Base-by-base conservation (phyloP, 202 grass and related monocot species). In the Miscanthus sacchariflorus region DNA sequence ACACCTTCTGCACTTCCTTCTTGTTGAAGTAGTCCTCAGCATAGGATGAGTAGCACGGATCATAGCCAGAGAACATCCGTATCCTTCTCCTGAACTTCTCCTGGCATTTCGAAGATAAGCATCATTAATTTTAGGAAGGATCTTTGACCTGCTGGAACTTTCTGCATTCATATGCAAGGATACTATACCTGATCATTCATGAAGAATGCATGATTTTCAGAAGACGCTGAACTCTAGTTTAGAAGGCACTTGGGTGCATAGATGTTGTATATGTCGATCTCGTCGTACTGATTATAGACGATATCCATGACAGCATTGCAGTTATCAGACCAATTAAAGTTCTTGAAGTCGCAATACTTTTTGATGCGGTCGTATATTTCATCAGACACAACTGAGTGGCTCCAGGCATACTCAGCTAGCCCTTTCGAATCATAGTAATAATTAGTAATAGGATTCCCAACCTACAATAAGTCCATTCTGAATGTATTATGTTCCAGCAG, bases 241-340 rank as follows among this genome's bases (percentile, higher is more conserved):
- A 97, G 89, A 87, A 88, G 92, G 76, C 95, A 98, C 35, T 91
- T 98, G 4, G 95, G 93, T 46, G 91, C 95, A 86, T 98, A 98
- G 42, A 98, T 93, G 68, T 98, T 95, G 76, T 95, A 98, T 84
- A 98, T 98, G 81, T 98, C 91, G 0, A 98, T 95, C 42, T 87
- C 63, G 5, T 43, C 39, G 74, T 98, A 98, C 84, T 93, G 89
- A 36, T 65, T 67, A 75, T 93, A 98, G 67, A 93, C 23, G 0
- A 58, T 27, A 23, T 66, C 81, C 89, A 98, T 93, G 12, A 80
- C 86, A 27, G 70, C 24, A 0, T 81, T 75, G 83, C 91, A 93
- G 39, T 44, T 86, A 49, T 90, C 68, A 25, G 91, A 90, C 91
- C 88, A 98, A 59, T 95, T 90, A 21, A 56, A 66, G 38, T 70